phyloP scores from a whole-genome alignment of 305 asterid species.

The Rubia peregrina region DNA sequence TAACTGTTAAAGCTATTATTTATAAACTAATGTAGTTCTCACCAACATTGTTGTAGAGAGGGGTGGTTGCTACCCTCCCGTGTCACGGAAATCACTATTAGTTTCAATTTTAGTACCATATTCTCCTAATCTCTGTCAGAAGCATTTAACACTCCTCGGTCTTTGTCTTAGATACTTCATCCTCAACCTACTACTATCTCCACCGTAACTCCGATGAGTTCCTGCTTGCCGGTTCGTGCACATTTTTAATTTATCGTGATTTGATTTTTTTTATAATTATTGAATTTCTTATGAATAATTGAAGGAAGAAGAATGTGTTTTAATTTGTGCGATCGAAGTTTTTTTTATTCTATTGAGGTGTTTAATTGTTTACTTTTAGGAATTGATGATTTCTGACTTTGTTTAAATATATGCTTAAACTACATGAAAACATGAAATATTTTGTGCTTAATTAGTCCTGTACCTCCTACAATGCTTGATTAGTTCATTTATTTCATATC shows the following conservation, averaged over 20 bases:
- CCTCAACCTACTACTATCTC: not conserved
- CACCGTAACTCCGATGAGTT: slow-evolving; percentile 1
- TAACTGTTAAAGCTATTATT: too few species aligned
- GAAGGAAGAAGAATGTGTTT: not conserved
- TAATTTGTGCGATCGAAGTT: not conserved
- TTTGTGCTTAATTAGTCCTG: too few species aligned
- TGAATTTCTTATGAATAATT: not conserved
- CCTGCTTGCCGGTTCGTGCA: not conserved
- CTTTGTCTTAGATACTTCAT: slow-evolving; percentile 18
- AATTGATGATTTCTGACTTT: not conserved
- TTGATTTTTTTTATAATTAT: not conserved
- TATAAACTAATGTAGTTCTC: too few species aligned
- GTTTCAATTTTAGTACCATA: too few species aligned
- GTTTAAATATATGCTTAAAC: not conserved
- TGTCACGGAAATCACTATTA: too few species aligned
- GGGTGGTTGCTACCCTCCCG: too few species aligned
- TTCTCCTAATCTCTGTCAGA: not conserved
- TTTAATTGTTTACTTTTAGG: not conserved
- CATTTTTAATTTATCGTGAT: not conserved
- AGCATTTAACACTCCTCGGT: slow-evolving; percentile 2
- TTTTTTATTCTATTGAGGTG: not conserved
- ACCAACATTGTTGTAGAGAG: too few species aligned
- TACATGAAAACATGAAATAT: too few species aligned
- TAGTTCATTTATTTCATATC: not conserved
- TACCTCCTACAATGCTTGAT: not conserved